Evolutionary conservation across 345 rosid species (phyloP).

Genomic region (Trapa bicornis): DNA sequence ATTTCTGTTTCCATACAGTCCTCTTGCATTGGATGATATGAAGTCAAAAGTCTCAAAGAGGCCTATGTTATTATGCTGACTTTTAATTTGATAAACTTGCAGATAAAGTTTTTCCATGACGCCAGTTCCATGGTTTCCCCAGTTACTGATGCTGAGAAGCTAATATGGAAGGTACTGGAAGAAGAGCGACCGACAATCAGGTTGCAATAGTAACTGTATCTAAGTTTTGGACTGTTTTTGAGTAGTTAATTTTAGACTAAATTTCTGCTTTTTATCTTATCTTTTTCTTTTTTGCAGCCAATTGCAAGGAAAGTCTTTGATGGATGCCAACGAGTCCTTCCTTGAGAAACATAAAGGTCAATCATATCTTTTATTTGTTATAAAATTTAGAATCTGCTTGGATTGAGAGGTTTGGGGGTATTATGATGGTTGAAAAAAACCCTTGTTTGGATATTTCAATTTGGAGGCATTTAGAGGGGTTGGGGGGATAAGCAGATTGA

Average conservation of each 20-base stretch:
- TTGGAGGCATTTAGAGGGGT: too few relatives aligned
- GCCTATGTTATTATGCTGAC: neutral
- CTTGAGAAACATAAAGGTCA: constrained; percentile 68
- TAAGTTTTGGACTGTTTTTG: too few relatives aligned
- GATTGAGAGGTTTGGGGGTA: too few relatives aligned
- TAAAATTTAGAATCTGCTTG: neutral
- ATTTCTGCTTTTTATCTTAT: neutral
- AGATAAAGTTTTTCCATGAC: constrained; percentile 80
- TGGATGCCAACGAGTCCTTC: constrained; percentile 65
- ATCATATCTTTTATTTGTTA: neutral
- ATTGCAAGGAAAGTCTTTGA: constrained; percentile 62
- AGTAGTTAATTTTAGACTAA: too few relatives aligned
- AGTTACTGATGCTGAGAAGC: constrained; percentile 57
- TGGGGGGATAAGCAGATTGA: too few relatives aligned
- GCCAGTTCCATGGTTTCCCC: constrained; percentile 54
- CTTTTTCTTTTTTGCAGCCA: constrained; percentile 36
- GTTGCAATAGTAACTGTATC: constrained; percentile 22
- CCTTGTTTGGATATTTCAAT: too few relatives aligned
- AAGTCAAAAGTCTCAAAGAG: too few relatives aligned
- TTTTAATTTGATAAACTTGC: constrained; percentile 15
- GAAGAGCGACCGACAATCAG: constrained; percentile 83
- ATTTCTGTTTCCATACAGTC: neutral
- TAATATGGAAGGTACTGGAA: constrained; percentile 78
- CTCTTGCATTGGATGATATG: neutral
- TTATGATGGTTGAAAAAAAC: too few relatives aligned